Conservation (phyloP, 2,329 filamentous ascomycete genomes). For the Calonectria leucothoes region DNA sequence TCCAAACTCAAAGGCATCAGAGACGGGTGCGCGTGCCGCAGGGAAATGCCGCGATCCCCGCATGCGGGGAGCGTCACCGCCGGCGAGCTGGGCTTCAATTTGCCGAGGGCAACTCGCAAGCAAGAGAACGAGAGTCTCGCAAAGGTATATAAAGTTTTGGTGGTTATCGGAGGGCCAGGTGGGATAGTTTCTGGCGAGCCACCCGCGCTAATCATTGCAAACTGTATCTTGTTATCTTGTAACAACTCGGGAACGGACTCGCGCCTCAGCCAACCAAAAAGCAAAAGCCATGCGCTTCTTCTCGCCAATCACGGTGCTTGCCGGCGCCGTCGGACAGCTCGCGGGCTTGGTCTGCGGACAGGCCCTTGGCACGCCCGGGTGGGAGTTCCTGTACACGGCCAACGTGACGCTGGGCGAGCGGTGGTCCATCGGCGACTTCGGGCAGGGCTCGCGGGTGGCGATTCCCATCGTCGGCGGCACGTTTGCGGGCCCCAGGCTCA, state of each 20-base stretch:
- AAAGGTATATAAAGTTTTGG: conserved; percentile 5
- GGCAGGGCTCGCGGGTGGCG: conserved; percentile 35
- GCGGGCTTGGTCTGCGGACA: conserved; percentile 10
- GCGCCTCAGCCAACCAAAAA: not conserved
- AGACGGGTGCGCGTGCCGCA: not conserved
- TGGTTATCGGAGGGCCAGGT: not conserved
- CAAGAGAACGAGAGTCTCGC: not conserved
- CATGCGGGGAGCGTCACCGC: conserved; percentile 5
- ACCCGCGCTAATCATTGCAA: not conserved
- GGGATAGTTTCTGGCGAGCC: not conserved
- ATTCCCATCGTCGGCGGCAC: conserved; percentile 50
- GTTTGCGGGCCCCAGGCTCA: conserved; percentile 49
- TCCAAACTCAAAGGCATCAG: not conserved
- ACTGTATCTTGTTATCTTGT: not conserved
- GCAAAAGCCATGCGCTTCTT: not conserved
- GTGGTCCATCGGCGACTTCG: conserved; percentile 38
- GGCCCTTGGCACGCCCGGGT: conserved; percentile 28
- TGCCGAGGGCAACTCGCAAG: not conserved
- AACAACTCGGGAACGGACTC: not conserved
- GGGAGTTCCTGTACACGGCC: conserved; percentile 37
- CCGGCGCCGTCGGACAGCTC: not conserved
- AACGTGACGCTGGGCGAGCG: conserved; percentile 34
- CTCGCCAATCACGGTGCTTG: not conserved
- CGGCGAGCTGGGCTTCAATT: not conserved
- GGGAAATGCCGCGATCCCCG: conserved; percentile 13